Conservation (phyloP, 2,329 filamentous ascomycete species). For the Coniochaeta sp. region DNA sequence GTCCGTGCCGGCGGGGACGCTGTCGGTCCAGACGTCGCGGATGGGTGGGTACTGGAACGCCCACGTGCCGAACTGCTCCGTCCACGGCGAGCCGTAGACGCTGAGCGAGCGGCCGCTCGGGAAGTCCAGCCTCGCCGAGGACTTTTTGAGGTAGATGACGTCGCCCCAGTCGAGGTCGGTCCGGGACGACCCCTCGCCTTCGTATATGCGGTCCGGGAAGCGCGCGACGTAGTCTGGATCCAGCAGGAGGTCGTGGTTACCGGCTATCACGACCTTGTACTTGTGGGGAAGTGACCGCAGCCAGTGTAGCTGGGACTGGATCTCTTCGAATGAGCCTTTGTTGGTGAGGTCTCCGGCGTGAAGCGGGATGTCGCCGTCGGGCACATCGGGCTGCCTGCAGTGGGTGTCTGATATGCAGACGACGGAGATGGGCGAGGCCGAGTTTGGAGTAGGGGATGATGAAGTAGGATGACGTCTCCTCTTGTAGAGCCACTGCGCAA, state of each 20-base stretch:
- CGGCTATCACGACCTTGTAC: conserved; percentile 27
- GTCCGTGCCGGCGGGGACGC: conserved; percentile 18
- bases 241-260: background rate
- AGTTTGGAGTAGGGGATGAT: background rate
- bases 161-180: conserved; percentile 20
- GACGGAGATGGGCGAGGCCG: conserved; percentile 7
- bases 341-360: conserved; percentile 34
- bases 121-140: conserved; percentile 15
- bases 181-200: conserved; percentile 9
- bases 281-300: conserved; percentile 23
- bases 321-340: conserved; percentile 27
- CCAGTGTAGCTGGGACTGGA: conserved; percentile 27
- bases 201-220: conserved; percentile 4
- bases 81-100: conserved; percentile 27
- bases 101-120: conserved; percentile 18
- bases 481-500: background rate
- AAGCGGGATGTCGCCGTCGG: conserved; percentile 30
- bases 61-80: conserved; percentile 26
- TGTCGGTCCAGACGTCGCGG: conserved; percentile 18
- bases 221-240: background rate
- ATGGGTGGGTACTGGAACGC: conserved; percentile 31
- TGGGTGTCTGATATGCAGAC: conserved; percentile 35
- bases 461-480: background rate
- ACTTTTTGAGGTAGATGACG: conserved; percentile 25
- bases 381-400: conserved; percentile 23